These are phyloP conservation scores for Botrytis fragariae DNA, from an alignment of 2,329 filamentous ascomycete genomes.

Conservation along the genomic window DNA sequence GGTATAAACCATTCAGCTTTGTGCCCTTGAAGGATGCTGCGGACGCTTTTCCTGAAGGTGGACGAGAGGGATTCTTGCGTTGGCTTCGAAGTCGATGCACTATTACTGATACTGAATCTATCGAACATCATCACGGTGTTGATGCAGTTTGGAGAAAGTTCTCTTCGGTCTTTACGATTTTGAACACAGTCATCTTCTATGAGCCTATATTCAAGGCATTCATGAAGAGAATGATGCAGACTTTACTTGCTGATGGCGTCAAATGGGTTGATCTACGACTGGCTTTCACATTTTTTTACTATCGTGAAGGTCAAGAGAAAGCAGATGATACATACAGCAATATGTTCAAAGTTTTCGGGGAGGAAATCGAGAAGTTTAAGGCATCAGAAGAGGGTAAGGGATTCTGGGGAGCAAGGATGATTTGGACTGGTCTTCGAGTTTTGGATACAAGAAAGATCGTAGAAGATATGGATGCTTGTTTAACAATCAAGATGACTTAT, in stretches of 20 bases:
- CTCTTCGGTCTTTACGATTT: conserved; percentile 67
- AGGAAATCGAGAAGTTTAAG: conserved; percentile 77
- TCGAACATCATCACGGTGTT: conserved; percentile 78
- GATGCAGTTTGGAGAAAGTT: conserved; percentile 87
- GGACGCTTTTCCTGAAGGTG: conserved; percentile 70
- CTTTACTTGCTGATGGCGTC: conserved; percentile 77
- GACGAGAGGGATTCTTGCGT: conserved; percentile 66
- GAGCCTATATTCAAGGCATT: conserved; percentile 84
- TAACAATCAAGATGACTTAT: conserved; percentile 74
- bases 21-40: conserved; percentile 56
- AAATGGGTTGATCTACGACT: conserved; percentile 80
- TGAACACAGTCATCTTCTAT: conserved; percentile 77
- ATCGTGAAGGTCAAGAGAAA: conserved; percentile 59
- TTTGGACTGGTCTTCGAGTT: conserved; percentile 75
- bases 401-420: conserved; percentile 83
- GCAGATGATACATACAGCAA: conserved; percentile 66
- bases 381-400: conserved; percentile 63
- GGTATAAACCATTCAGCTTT: conserved; percentile 52
- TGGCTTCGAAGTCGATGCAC: conserved; percentile 75
- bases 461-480: conserved; percentile 83
- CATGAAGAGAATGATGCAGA: conserved; percentile 66
- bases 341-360: conserved; percentile 70
- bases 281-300: conserved; percentile 71
- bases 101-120: conserved; percentile 68
- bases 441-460: conserved; percentile 64